Base-by-base conservation (phyloP, 1,284 basidiomycete genomes). In the Puccinia horiana region DNA sequence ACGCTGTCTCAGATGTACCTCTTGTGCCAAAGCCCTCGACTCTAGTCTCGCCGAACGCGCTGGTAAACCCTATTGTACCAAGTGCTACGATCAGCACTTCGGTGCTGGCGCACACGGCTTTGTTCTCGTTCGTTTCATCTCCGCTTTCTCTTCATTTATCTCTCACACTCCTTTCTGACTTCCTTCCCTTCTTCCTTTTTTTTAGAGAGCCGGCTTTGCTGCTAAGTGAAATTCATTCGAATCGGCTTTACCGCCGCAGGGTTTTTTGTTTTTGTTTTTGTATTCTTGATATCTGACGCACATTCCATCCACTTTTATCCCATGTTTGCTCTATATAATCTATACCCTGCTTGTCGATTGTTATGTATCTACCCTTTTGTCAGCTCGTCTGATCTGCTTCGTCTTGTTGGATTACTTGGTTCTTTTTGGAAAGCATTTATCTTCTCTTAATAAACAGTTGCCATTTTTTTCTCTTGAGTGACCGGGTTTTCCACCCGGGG, bases 41-140 rank as follows among this genome's bases (percentile, higher is more conserved):
- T 58, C 76, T 11, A 54, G 32, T 35, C 35, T 78, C n/a, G n/a
- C 26, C 29, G 76, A 78, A 63, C 58, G 76, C 42, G 61, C 61
- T 29, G 76, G 76, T 26, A 78, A 63, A 78, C 76, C 76, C 2
- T 78, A 78, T 44, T 78, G 76, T 37, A 32, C 44, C 8, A 63
- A 63, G 47, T 78, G 61, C 52, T 78, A 78, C 52, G 76, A 78
- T 44, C 35, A 42, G 16, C 47, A 26, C 20, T 78, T 78, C 44
- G 76, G 61, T n/a, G 32, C 63, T 23, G 76, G 14, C 42, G 35
- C 76, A 26, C 42, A 78, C 35, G 76, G 76, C n/a, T 78, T 67
- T 44, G 76, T 78, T 9, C 32, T 78, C 26, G 76, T 78, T 23
- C 2, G 76, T 78, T 63, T 29, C 42, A 9, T 42, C 26, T 29